Base-by-base conservation (phyloP, 768 basidiomycete species). In the Boletus rubescentipes region DNA sequence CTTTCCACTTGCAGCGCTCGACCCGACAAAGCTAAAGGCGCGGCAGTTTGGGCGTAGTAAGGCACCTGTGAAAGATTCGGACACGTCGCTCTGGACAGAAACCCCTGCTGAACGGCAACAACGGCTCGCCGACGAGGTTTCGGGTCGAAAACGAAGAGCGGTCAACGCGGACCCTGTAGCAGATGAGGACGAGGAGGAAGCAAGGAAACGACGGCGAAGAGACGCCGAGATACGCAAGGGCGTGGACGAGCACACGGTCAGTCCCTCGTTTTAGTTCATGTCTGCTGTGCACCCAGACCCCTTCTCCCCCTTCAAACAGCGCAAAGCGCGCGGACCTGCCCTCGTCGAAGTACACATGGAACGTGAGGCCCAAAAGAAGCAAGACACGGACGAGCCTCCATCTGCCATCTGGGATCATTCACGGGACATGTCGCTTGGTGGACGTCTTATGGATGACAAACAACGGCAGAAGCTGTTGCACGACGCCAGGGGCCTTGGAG, bases 91-190 rank as follows among this genome's bases (percentile, higher is more conserved):
- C 12, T 99, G 97, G 97, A 99, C 97, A 0, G 97, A 99, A 75
- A 98, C 97, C 1, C 97, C 97, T 0, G 87, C 87, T 0, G 93
- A 98, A 67, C 81, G 88, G 15, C 93, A 92, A 66, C 87, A 96
- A 63, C 82, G 97, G 2, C 75, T 98, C n/a, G 85, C 86, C 1
- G 96, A 98, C 66, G 96, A 99, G 69, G 87, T 97, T 2, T 81
- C 86, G n/a, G 96, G 97, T 38, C 93, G 91, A 73, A 89, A 91
- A 63, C 80, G 89, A 53, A 82, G 87, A 18, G 87, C 84, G 5
- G 79, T 68, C 23, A 86, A 89, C 52, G 74, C 75, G 34, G 72
- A 72, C 18, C 71, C 66, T 0, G 78, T 76, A 16, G 26, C 26
- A 26, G 26, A 26, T 6, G 77, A 62, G 29, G 71, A 69, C 40